Evolutionary conservation across 257 asterid species (phyloP).

Genomic region (Rhazya stricta): DNA sequence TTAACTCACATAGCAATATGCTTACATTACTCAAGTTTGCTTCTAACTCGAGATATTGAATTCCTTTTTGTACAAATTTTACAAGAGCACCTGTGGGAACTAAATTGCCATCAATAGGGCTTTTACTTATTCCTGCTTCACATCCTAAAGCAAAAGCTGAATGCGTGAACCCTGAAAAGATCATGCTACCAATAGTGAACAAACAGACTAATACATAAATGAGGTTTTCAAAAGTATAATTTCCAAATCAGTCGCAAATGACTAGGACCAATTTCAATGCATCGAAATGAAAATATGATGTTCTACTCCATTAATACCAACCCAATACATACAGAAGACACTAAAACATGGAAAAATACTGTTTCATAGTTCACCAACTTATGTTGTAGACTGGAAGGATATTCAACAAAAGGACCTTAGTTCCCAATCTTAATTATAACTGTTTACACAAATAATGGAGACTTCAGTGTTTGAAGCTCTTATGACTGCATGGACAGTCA

Average conservation of each 20-base stretch:
- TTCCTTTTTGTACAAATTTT: constrained; percentile 84
- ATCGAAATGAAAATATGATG: background rate
- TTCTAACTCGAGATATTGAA: constrained; percentile 88
- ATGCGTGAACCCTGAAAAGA: constrained; percentile 76
- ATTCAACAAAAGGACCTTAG: background rate
- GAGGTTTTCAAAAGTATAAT: background rate
- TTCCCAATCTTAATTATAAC: background rate
- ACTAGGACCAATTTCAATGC: background rate
- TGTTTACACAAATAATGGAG: background rate
- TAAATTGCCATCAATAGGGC: constrained; percentile 71
- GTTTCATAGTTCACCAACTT: background rate
- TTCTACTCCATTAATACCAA: background rate
- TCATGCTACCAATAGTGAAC: constrained; percentile 5
- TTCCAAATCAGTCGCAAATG: background rate
- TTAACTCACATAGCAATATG: constrained; percentile 11
- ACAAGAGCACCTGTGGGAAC: constrained; percentile 96
- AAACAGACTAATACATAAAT: background rate
- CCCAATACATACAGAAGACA: background rate
- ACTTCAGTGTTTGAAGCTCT: background rate
- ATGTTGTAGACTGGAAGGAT: background rate
- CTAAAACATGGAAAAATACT: background rate
- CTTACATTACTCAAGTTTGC: constrained; percentile 75
- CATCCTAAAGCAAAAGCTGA: constrained; percentile 84
- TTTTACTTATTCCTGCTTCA: constrained; percentile 80
- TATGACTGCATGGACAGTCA: background rate